Evolutionary conservation across 495 filamentous ascomycete species (phyloP).

Genomic region (Trichoderma parareesei): DNA sequence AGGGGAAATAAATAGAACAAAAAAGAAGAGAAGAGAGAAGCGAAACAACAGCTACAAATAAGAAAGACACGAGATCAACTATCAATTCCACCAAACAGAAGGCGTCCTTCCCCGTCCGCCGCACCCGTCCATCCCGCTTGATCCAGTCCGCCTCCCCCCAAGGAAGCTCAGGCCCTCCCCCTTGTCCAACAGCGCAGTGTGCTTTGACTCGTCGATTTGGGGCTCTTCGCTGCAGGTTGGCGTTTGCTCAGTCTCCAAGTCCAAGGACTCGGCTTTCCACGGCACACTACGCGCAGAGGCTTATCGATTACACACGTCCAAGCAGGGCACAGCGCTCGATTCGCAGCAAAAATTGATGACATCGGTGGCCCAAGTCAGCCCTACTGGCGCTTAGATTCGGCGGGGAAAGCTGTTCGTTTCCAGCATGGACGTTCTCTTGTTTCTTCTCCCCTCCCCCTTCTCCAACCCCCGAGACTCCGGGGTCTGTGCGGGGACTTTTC

Average conservation of each 20-base stretch:
- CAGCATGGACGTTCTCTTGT: too few species aligned
- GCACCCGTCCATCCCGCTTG: too few species aligned
- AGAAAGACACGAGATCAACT: neutral
- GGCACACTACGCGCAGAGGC: neutral
- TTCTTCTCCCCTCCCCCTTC: neutral
- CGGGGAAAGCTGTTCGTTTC: neutral
- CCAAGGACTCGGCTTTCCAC: neutral
- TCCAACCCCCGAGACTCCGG: neutral
- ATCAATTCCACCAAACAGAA: neutral
- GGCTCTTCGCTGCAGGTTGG: too few species aligned
- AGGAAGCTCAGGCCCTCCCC: too few species aligned
- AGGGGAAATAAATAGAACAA: neutral
- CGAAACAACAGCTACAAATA: neutral
- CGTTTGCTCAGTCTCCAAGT: neutral
- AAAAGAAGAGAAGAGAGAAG: neutral
- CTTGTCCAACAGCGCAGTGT: too few species aligned
- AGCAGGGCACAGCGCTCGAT: neutral
- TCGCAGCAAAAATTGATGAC: neutral
- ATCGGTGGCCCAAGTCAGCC: conserved; percentile 3
- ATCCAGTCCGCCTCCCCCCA: too few species aligned
- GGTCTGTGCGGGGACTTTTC: neutral
- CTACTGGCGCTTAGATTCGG: conserved; percentile 8
- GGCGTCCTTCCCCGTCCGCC: too few species aligned
- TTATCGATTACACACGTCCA: neutral
- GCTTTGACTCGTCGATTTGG: neutral